Evolutionary conservation across 345 rosid genomes (phyloP).

Genomic region (Arabis hirsuta): DNA sequence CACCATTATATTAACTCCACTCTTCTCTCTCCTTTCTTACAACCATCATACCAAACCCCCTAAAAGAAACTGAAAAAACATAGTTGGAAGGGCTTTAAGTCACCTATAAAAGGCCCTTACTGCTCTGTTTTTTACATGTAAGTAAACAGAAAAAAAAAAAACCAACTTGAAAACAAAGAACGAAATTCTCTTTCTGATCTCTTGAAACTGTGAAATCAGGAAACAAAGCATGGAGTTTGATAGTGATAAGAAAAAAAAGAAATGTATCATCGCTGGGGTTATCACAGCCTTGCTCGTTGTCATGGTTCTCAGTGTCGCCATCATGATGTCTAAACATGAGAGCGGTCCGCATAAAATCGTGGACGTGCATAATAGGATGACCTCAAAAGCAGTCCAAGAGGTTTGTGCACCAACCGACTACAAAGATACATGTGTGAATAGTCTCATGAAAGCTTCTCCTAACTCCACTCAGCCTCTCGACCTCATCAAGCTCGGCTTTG

Average conservation of each 20-base stretch:
- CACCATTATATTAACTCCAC: slow-evolving; percentile 11
- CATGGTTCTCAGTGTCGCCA: slow-evolving; percentile 54
- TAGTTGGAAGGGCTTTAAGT: background rate
- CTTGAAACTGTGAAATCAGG: slow-evolving; percentile 7
- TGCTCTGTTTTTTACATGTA: too few relatives aligned
- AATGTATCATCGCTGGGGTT: slow-evolving; percentile 47
- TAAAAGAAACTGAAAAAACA: background rate
- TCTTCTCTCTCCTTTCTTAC: background rate
- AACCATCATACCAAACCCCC: background rate
- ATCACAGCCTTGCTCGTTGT: slow-evolving; percentile 55
- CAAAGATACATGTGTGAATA: slow-evolving; percentile 52
- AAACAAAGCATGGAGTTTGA: slow-evolving; percentile 25
- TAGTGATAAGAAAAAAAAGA: slow-evolving; percentile 37
- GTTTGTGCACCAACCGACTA: slow-evolving; percentile 72
- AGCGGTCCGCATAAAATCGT: too few relatives aligned
- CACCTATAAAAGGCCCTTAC: background rate
- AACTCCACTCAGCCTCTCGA: slow-evolving; percentile 60
- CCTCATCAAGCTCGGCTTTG: slow-evolving; percentile 57
- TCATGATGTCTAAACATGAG: slow-evolving; percentile 24
- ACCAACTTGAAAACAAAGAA: too few relatives aligned
- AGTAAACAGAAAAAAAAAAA: too few relatives aligned
- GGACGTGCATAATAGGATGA: background rate
- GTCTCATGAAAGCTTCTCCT: slow-evolving; percentile 47
- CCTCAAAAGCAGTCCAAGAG: slow-evolving; percentile 49
- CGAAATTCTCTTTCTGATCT: background rate